These are phyloP conservation scores for Phytophthora tentaculata DNA, from an alignment of 352 stramenopile species.

Conservation along the genomic window DNA sequence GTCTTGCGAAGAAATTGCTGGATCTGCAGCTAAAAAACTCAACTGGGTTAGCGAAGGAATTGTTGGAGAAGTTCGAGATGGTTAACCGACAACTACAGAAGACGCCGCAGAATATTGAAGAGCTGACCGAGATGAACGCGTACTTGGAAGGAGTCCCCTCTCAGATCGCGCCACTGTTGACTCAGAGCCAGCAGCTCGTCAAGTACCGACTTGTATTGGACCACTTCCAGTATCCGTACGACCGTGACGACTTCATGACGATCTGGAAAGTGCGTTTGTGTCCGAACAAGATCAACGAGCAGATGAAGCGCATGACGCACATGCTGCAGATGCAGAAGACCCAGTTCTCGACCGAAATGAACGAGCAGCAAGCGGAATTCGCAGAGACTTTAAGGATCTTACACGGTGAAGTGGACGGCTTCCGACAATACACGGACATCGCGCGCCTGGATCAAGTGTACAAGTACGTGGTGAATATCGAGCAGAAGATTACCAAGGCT, in stretches of 20 bases:
- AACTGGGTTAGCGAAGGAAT: slow-evolving; percentile 70
- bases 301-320: slow-evolving; percentile 83
- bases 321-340: slow-evolving; percentile 86
- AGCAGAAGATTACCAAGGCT: slow-evolving; percentile 87
- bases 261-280: slow-evolving; percentile 90
- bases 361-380: slow-evolving; percentile 93
- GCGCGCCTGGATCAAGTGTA: slow-evolving; percentile 85
- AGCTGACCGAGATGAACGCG: slow-evolving; percentile 88
- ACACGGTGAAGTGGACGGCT: slow-evolving; percentile 89
- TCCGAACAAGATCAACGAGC: slow-evolving; percentile 89
- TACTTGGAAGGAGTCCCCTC: slow-evolving; percentile 80
- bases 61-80: slow-evolving; percentile 83
- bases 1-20: slow-evolving; percentile 74
- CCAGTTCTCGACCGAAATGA: slow-evolving; percentile 90
- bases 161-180: slow-evolving; percentile 71
- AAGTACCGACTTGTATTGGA: slow-evolving; percentile 85
- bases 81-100: slow-evolving; percentile 88
- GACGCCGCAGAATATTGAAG: slow-evolving; percentile 92
- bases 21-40: slow-evolving; percentile 83
- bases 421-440: slow-evolving; percentile 89
- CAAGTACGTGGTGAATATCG: slow-evolving; percentile 87
- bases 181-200: slow-evolving; percentile 78
- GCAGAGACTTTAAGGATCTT: slow-evolving; percentile 82
- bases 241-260: slow-evolving; percentile 89
- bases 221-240: slow-evolving; percentile 85